Evolutionary conservation across 2,329 filamentous ascomycete species (phyloP), one percentile per base, ranked within the genome.

Genomic region (Arthrobotrys musiformis): DNA sequence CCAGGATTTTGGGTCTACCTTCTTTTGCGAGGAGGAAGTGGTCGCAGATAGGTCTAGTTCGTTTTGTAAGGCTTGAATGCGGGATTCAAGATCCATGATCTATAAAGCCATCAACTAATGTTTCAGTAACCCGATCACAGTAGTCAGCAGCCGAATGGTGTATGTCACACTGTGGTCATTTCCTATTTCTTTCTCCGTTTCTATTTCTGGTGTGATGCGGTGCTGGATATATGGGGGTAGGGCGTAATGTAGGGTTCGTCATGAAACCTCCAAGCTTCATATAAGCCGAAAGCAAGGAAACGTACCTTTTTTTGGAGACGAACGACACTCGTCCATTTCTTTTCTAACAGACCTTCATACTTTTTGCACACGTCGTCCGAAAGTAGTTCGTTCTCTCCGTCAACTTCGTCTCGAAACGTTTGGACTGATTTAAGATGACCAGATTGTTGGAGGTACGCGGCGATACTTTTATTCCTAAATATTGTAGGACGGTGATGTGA

Each of bases 321-420:
- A 81, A 97, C 93, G 28, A 98, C 92, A 81, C 93, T 95, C 19
- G 94, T 98, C 94, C 94, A 98, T 86, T 98, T 98, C 88, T 97
- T 97, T 87, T 98, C 94, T 80, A 98, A 85, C 28, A 98, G 85
- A 1, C 92, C 92, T 84, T 97, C 93, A 85, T 97, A 98, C 85
- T 97, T 97, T 86, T 97, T 97, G 63, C 91, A 88, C 19, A 93
- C 97, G 17, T 89, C 88, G 78, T 92, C 87, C 82, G 97, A 93
- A 81, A 96, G 94, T 56, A 85, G 85, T 40, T 85, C 86, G 79
- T 92, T 89, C 62, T 90, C 88, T 3, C 97, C 87, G 68, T 88
- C 87, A n/a, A 92, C 85, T 84, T 97, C 94, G 81, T 91, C 87
- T 78, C 93, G 89, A 75, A 97, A 86, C 24, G 91, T 89, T 50